Evolutionary conservation across 202 grass and related monocot species (phyloP).

Genomic region (Alloteropsis angusta): DNA sequence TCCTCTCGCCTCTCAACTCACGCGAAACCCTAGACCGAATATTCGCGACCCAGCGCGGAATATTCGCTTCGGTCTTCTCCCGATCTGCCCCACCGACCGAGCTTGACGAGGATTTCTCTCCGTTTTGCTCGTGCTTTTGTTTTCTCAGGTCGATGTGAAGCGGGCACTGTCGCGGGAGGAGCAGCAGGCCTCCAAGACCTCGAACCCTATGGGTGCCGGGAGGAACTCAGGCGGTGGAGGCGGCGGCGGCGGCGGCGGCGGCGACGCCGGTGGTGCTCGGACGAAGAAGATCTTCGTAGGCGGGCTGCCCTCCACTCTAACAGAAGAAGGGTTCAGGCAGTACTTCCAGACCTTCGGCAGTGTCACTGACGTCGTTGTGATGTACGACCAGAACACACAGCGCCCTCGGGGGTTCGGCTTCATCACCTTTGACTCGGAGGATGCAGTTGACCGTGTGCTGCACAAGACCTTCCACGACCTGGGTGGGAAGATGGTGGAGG

Average conservation of each 20-base stretch:
- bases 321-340: slow-evolving; percentile 78
- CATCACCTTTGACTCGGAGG: slow-evolving; percentile 89
- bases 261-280: slow-evolving; percentile 32
- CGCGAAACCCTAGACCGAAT: slow-evolving; percentile 38
- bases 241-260: neutral
- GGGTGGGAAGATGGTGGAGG: slow-evolving; percentile 84
- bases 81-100: neutral
- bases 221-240: slow-evolving; percentile 33
- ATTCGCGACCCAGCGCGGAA: slow-evolving; percentile 6
- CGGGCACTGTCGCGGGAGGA: slow-evolving; percentile 89
- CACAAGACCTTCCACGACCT: slow-evolving; percentile 96
- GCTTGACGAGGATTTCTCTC: neutral
- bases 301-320: slow-evolving; percentile 71
- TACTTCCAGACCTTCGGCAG: slow-evolving; percentile 70
- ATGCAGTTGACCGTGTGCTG: slow-evolving; percentile 74
- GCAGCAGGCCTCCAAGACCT: slow-evolving; percentile 68
- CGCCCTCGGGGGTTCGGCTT: slow-evolving; percentile 90
- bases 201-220: slow-evolving; percentile 46
- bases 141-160: slow-evolving; percentile 89
- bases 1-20: neutral
- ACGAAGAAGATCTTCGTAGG: slow-evolving; percentile 99
- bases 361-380: slow-evolving; percentile 85
- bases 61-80: slow-evolving; percentile 14
- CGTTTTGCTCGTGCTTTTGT: slow-evolving; percentile 7
- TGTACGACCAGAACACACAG: slow-evolving; percentile 96